These are phyloP conservation scores for Xylaria sp. DNA, from an alignment of 2,329 filamentous ascomycete species.

Conservation along the genomic window DNA sequence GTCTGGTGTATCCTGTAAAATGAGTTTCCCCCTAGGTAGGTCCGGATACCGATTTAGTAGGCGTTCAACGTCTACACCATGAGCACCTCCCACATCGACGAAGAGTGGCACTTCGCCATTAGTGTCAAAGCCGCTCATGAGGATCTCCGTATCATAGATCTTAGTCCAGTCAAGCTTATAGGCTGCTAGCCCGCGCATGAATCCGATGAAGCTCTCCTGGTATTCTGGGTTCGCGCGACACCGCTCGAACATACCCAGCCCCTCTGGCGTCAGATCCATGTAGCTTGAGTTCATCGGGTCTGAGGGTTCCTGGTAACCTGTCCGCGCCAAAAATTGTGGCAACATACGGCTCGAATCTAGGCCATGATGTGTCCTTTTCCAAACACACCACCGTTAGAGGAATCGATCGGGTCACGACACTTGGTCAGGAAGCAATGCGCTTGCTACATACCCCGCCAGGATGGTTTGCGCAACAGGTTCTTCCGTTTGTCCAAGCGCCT, in stretches of 20 bases:
- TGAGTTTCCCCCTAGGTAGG: slow-evolving; percentile 47
- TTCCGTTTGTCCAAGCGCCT: slow-evolving; percentile 19
- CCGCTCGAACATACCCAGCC: slow-evolving; percentile 51
- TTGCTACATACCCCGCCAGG: slow-evolving; percentile 23
- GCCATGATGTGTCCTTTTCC: slow-evolving; percentile 48
- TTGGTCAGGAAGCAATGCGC: neutral
- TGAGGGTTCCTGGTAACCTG: slow-evolving; percentile 49
- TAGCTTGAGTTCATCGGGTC: slow-evolving; percentile 43
- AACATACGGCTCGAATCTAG: slow-evolving; percentile 46
- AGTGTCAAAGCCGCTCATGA: slow-evolving; percentile 40
- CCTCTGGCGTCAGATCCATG: slow-evolving; percentile 35
- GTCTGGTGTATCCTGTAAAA: slow-evolving; percentile 55
- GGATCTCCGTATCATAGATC: slow-evolving; percentile 44
- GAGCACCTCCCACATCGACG: slow-evolving; percentile 55
- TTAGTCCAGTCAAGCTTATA: slow-evolving; percentile 52
- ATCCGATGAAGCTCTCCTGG: slow-evolving; percentile 50
- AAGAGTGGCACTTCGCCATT: slow-evolving; percentile 42
- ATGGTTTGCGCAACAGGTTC: slow-evolving; percentile 33
- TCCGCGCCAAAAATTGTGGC: slow-evolving; percentile 50
- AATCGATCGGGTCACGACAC: neutral
- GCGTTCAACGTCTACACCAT: slow-evolving; percentile 51
- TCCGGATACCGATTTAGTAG: slow-evolving; percentile 50
- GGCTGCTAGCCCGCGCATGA: slow-evolving; percentile 51
- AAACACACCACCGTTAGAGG: slow-evolving; percentile 1
- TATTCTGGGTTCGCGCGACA: slow-evolving; percentile 46